A percentile compares a stretch with the other conserved stretches of the same genome.
Evolutionary conservation across 345 rosid species (phyloP).

Genomic region (Euphorbia pulcherrima): DNA sequence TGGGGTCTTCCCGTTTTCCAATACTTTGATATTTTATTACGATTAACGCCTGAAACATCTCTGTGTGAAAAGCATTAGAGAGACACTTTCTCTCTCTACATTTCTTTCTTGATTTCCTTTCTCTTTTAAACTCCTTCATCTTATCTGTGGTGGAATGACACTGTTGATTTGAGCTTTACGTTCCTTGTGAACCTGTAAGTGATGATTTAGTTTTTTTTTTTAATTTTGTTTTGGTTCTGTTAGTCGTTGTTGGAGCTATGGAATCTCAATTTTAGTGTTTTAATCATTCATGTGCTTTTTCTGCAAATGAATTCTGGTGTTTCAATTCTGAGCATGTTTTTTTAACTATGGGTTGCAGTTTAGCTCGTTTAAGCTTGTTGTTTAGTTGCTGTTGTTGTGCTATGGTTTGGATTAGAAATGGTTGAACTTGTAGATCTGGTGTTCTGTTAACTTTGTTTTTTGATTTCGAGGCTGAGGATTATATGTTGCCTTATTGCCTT

Average conservation of each 20-base stretch:
- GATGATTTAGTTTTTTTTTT: slow-evolving; percentile 25
- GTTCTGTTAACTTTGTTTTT: slow-evolving; percentile 13
- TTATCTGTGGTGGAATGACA: slow-evolving; percentile 28
- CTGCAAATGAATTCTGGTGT: slow-evolving; percentile 22
- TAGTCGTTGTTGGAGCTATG: slow-evolving; percentile 13
- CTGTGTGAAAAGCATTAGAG: slow-evolving; percentile 4
- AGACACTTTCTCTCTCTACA: slow-evolving; percentile 26
- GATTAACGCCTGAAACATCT: slow-evolving; percentile 15
- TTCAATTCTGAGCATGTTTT: slow-evolving; percentile 8
- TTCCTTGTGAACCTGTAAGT: slow-evolving; percentile 30
- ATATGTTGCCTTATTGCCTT: slow-evolving; percentile 8
- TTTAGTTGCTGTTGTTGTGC: neutral
- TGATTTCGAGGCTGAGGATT: slow-evolving; percentile 17
- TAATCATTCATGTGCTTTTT: slow-evolving; percentile 11
- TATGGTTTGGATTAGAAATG: slow-evolving; percentile 19
- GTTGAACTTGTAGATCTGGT: slow-evolving; percentile 31
- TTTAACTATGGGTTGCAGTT: neutral
- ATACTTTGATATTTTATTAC: slow-evolving; percentile 15
- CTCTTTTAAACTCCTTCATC: slow-evolving; percentile 38
- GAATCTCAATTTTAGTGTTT: slow-evolving; percentile 7
- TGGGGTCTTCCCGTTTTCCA: slow-evolving; percentile 13
- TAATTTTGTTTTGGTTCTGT: neutral
- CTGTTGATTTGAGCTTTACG: slow-evolving; percentile 16
- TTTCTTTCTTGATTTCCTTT: slow-evolving; percentile 14
- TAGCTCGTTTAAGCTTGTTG: slow-evolving; percentile 15